These are phyloP conservation scores for Schizonepeta tenuifolia DNA, from an alignment of 257 asterid genomes.

Conservation along the genomic window DNA sequence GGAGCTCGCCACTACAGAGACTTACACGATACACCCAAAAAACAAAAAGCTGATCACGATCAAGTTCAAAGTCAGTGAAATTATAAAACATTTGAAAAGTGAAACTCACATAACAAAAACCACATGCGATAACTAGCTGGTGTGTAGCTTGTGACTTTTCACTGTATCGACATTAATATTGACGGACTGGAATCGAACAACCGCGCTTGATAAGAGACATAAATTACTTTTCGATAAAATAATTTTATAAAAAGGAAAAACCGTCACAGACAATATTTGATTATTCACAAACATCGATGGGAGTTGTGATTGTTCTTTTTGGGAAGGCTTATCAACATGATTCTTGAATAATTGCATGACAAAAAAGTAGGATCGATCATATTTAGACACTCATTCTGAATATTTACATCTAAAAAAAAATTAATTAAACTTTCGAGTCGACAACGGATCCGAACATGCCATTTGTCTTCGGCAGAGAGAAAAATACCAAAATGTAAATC, in stretches of 20 bases:
- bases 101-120: slow-evolving; percentile 1
- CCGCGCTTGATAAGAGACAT: neutral
- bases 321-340: neutral
- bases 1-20: too few species aligned
- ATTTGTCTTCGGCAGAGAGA: slow-evolving; percentile 24
- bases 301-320: slow-evolving; percentile 21
- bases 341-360: neutral
- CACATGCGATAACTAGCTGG: neutral
- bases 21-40: too few species aligned
- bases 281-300: neutral
- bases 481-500: neutral
- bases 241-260: neutral
- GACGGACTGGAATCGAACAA: slow-evolving; percentile 6
- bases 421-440: neutral
- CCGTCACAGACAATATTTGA: neutral
- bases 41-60: too few species aligned
- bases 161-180: neutral
- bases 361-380: neutral
- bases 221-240: neutral
- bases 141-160: neutral
- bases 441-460: slow-evolving; percentile 21
- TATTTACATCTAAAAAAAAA: neutral
- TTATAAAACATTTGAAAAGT: neutral
- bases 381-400: neutral
- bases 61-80: too few species aligned